A percentile compares a stretch with the other conserved stretches of the same genome.
These are phyloP conservation scores for Mycena leptocephala DNA, from an alignment of 768 basidiomycete genomes.

Conservation along the genomic window DNA sequence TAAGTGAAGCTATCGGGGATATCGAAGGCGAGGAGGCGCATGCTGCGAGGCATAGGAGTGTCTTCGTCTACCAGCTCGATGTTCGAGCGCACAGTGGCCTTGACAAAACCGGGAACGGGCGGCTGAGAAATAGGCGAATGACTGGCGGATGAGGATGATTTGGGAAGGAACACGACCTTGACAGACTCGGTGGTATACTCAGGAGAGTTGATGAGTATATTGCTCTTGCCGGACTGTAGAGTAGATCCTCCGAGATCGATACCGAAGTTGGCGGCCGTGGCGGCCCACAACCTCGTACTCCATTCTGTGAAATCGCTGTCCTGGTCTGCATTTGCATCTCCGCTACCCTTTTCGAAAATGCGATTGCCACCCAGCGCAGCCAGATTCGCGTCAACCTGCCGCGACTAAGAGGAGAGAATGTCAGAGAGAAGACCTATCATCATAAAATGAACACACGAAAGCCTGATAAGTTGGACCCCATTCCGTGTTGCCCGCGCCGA, in stretches of 20 bases:
- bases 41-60: slow-evolving; percentile 24
- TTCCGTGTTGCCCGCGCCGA: slow-evolving; percentile 34
- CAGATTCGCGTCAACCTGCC: slow-evolving; percentile 31
- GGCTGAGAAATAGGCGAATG: slow-evolving; percentile 12
- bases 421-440: too few relatives aligned
- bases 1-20: slow-evolving; percentile 25
- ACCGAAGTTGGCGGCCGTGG: slow-evolving; percentile 31
- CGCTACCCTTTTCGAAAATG: slow-evolving; percentile 33
- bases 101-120: slow-evolving; percentile 16
- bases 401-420: background rate
- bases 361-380: slow-evolving; percentile 33
- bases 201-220: slow-evolving; percentile 9
- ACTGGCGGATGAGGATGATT: background rate
- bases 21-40: slow-evolving; percentile 30
- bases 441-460: slow-evolving; percentile 18
- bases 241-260: slow-evolving; percentile 14
- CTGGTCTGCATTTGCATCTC: slow-evolving; percentile 31
- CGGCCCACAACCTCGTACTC: slow-evolving; percentile 30
- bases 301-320: slow-evolving; percentile 32
- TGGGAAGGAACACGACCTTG: slow-evolving; percentile 19
- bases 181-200: slow-evolving; percentile 5
- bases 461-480: slow-evolving; percentile 34
- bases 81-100: slow-evolving; percentile 17
- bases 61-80: slow-evolving; percentile 27
- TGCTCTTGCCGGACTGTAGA: background rate